Evolutionary conservation across 2,329 filamentous ascomycete genomes (phyloP), one percentile per base, ranked within the genome.

Genomic region (Diplodia seriata): DNA sequence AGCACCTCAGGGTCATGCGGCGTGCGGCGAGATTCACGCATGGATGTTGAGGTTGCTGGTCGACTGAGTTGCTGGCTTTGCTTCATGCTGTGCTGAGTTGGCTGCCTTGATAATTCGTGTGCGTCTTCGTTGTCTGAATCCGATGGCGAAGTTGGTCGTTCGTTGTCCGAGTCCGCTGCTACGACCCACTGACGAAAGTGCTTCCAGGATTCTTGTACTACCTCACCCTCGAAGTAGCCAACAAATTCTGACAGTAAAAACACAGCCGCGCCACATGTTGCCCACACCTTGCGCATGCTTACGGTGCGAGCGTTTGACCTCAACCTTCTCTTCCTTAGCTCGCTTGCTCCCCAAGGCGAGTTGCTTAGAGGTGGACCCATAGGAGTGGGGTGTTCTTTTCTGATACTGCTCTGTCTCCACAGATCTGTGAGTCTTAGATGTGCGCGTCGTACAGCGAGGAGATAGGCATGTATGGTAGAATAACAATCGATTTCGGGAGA

Each of bases 221-320:
- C 90, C 75, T 97, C 93, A 1, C 91, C 92, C 77, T 97, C 94
- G 54, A 98, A 88, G 74, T 97, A 98, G 3, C 89, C 89, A 72
- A 94, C 91, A 15, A 92, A 90, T 76, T 97, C 94, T 0, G 91
- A 92, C 3, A 98, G 84, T 72, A 98, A 91, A 80, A 97, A 97
- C 4, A 97, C 87, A 1, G 92, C 90, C 2, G 93, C 91, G 74
- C 91, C 93, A 72, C 91, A 90, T 0, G 92, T 96, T 0, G 93
- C 94, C 95, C 95, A 99, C 0, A 94, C 87, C 70, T 89, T 90
- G 18, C 95, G 88, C 85, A 97, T 91, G 0, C 87, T 85, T 40
- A 85, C 83, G 4, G 86, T 85, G 20, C 94, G 86, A 18, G 81
- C 76, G 31, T 87, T 87, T 71, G 89, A 87, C 62, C 91, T 86